These are phyloP conservation scores for Sporothrix protearum DNA, from an alignment of 2,329 filamentous ascomycete genomes.

Conservation along the genomic window DNA sequence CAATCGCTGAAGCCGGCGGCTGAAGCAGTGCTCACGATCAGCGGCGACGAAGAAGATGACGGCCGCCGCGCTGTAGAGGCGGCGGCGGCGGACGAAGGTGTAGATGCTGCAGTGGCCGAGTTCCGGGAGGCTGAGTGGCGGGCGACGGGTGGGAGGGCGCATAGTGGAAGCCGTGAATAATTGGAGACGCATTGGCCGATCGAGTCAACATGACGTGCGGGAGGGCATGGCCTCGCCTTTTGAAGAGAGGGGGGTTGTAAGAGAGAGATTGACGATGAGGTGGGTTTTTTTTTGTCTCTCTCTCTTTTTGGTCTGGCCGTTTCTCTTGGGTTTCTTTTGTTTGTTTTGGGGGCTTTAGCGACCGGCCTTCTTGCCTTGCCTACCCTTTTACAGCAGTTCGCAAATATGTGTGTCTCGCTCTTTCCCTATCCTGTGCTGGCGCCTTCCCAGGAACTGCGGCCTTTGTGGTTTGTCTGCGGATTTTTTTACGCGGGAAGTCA, in stretches of 20 bases:
- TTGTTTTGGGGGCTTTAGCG: not conserved
- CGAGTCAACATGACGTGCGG: constrained; percentile 52
- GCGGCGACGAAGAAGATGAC: constrained; percentile 23
- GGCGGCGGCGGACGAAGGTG: not conserved
- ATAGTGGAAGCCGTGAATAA: constrained; percentile 45
- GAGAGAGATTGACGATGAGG: not conserved
- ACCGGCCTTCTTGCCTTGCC: not conserved
- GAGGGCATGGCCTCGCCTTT: constrained; percentile 21
- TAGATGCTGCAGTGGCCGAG: constrained; percentile 25
- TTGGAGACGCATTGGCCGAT: constrained; percentile 54
- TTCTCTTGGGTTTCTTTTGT: constrained; percentile 11
- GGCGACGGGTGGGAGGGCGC: constrained; percentile 43
- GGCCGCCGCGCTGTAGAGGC: constrained; percentile 22
- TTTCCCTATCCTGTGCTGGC: constrained; percentile 20
- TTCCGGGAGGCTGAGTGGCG: constrained; percentile 43
- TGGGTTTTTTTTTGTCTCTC: constrained; percentile 6
- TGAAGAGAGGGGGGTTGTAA: not conserved
- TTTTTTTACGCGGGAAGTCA: constrained; percentile 12
- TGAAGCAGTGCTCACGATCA: not conserved
- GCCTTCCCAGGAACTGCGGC: constrained; percentile 19
- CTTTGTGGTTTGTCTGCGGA: constrained; percentile 6
- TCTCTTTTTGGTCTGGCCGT: constrained; percentile 1
- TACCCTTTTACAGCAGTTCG: not conserved
- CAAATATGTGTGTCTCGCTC: constrained; percentile 14
- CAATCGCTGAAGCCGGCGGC: not conserved